phyloP scores from a whole-genome alignment of 208 protist genomes.

The Herpetomonas samuelpessoai region DNA sequence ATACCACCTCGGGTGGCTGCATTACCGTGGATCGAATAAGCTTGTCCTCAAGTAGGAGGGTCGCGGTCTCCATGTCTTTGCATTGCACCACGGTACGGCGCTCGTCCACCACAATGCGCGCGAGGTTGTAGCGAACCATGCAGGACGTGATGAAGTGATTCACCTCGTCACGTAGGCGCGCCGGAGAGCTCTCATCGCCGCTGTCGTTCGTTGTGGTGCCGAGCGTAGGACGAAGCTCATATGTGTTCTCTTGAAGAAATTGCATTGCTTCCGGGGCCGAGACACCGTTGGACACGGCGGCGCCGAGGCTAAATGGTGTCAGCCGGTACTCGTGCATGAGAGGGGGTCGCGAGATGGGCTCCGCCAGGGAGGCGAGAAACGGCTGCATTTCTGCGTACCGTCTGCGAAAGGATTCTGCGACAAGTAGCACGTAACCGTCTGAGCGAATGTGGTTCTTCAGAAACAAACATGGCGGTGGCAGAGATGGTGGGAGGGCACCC shows the following conservation, averaged over 20 bases:
- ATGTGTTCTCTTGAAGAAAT: conserved; percentile 81
- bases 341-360: conserved; percentile 93
- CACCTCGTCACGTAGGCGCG: conserved; percentile 16
- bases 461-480: conserved; percentile 55
- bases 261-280: conserved; percentile 82
- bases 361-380: conserved; percentile 82
- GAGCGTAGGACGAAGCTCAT: conserved; percentile 35
- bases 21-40: conserved; percentile 47
- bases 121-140: conserved; percentile 81
- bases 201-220: background rate
- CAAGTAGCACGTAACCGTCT: conserved; percentile 53
- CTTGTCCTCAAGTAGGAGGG: conserved; percentile 42
- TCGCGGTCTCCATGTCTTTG: conserved; percentile 44
- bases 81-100: conserved; percentile 66
- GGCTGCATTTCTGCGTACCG: conserved; percentile 41
- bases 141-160: conserved; percentile 59
- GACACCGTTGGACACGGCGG: conserved; percentile 95
- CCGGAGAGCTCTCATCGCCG: background rate
- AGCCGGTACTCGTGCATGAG: conserved; percentile 98
- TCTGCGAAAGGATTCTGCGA: conserved; percentile 71
- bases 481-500: too few species aligned
- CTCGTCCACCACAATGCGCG: conserved; percentile 64
- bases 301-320: conserved; percentile 96
- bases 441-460: conserved; percentile 39
- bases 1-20: conserved; percentile 30